Evolutionary conservation across 2,329 filamentous ascomycete species (phyloP), one percentile per base, ranked within the genome.

Genomic region (Fusarium dlaminii): DNA sequence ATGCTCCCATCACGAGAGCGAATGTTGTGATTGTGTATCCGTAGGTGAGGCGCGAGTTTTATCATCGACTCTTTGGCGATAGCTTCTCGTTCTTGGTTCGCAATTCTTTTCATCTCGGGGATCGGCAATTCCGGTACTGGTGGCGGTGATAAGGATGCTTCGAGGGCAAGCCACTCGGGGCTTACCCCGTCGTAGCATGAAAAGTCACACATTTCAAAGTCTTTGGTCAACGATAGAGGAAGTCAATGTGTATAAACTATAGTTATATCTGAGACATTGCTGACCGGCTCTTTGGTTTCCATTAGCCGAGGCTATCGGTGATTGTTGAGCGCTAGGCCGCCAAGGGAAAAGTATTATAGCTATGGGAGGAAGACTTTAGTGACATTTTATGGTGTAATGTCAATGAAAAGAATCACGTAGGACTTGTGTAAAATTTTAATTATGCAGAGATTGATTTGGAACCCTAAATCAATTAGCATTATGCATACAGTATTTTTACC

Each of bases 51-150:
- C 2, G 20, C 34, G 1, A 68, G 52, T 2, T 52, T 36, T 5
- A 12, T 46, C 65, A 68, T 68, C 0, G 45, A 68, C 2, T 27
- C 9, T 10, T 22, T 62, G 10, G 17, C 45, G 24, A 62, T 13
- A 14, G 20, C 63, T 60, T 68, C 65, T 62, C 63, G 52, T 42
- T 68, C 65, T 11, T 15, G 6, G 27, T 68, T 68, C 1, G 63
- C 63, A 0, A 68, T 1, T 0, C 10, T 46, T 15, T 61, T 29
- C 45, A 52, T 68, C 4, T 68, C 45, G 1, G 22, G 5, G 0
- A 40, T 32, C 0, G 45, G 24, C 24, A 68, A 14, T 27, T 62
- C 63, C 14, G n/a, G 20, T 6, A 20, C 20, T 9, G 45, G 29
- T 42, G 18, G 12, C 18, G 43, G 9, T 1, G 29, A 10, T 6